A percentile compares a stretch with the other conserved stretches of the same genome.
Evolutionary conservation across 768 basidiomycete genomes (phyloP).

Genomic region (Lyophyllum atratum): DNA sequence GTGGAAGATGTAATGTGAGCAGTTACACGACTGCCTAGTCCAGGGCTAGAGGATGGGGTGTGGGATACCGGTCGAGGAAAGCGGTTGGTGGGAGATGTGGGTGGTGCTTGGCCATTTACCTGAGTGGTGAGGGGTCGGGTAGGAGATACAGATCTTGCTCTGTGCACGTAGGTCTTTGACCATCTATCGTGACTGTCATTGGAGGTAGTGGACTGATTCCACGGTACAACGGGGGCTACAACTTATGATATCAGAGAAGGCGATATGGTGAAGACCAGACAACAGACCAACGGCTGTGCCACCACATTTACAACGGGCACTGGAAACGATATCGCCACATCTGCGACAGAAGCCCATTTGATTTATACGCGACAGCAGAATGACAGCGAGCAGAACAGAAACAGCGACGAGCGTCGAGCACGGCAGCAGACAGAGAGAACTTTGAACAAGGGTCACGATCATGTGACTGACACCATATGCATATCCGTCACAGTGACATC

Average conservation of each 20-base stretch:
- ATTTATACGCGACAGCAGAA: constrained; percentile 7
- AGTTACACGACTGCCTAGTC: constrained; percentile 50
- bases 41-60: constrained; percentile 27
- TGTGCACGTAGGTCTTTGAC: constrained; percentile 76
- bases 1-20: constrained; percentile 60
- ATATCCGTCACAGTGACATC: not conserved
- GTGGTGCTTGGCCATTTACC: constrained; percentile 16
- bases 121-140: constrained; percentile 30
- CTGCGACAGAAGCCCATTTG: constrained; percentile 83
- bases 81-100: constrained; percentile 39
- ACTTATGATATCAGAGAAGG: not conserved
- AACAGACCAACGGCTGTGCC: constrained; percentile 76
- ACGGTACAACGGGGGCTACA: constrained; percentile 69
- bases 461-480: constrained; percentile 12
- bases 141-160: constrained; percentile 46
- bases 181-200: constrained; percentile 62
- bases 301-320: constrained; percentile 77
- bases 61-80: constrained; percentile 50
- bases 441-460: constrained; percentile 12
- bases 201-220: constrained; percentile 50
- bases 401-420: not conserved
- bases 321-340: constrained; percentile 81
- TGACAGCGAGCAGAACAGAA: constrained; percentile 9
- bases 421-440: not conserved
- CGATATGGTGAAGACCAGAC: constrained; percentile 3